Evolutionary conservation across 2,329 filamentous ascomycete species (phyloP), one percentile per base, ranked within the genome.

Genomic region (Stenocarpella maydis): DNA sequence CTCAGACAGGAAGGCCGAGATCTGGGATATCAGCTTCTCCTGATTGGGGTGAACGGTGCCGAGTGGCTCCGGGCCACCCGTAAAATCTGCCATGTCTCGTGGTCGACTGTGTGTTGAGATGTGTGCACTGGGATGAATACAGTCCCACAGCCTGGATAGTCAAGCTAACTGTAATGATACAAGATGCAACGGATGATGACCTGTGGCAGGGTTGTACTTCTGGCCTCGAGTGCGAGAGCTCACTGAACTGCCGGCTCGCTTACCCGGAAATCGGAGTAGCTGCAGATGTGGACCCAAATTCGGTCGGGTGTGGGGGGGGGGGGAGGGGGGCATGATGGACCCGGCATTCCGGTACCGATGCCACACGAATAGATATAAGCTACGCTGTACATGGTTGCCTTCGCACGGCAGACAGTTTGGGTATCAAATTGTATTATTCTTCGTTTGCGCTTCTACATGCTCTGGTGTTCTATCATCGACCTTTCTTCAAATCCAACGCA

Each of bases 31-130:
- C 6, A 68, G 54, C 10, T 61, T 58, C 54, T 68, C 66, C 49
- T 63, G 54, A 9, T 68, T 68, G 1, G 66, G 66, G 26, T 68
- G 66, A 19, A 63, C 7, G 45, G 34, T 31, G 26, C 54, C 47
- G 24, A 63, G 39, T 14, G 54, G 54, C 39, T 63, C 66, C 10
- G 66, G 63, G 28, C 66, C 66, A 17, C 54, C 66, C 8, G 66
- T 68, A 21, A 63, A 68, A 15, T 68, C 66, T 26, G 66, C 55
- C 66, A 68, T 68, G 6, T 45, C 53, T 21, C 4, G 37, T 49
- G 1, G 15, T 9, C 19, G 8, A 19, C 6, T 2, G 14, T 19
- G 4, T n/a, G 61, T 0, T 34, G 39, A 2, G 14, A 41, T 28
- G 31, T n/a, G 15, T n/a, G 2, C 9, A 63, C 1, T 3, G 10